Conservation (phyloP, 768 basidiomycete species). For the Scleroderma citrinum region DNA sequence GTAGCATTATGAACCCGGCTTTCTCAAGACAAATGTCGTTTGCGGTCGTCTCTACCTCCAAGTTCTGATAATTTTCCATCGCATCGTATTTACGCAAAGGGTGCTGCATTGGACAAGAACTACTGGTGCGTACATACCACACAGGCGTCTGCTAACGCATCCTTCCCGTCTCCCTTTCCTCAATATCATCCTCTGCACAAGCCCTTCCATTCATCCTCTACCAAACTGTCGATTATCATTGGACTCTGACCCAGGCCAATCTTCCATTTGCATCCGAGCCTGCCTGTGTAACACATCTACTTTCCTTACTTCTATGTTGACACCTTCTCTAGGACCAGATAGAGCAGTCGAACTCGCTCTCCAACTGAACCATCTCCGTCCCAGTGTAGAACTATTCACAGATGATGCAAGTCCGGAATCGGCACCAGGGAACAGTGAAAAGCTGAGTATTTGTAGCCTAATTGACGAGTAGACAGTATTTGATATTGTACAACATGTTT, state of each 20-base stretch:
- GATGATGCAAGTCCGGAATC: slow-evolving; percentile 10
- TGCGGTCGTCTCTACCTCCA: slow-evolving; percentile 25
- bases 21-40: too few species aligned
- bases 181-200: slow-evolving; percentile 16
- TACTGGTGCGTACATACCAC: slow-evolving; percentile 95
- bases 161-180: too few species aligned
- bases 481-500: slow-evolving; percentile 54
- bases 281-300: too few species aligned
- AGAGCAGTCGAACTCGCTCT: slow-evolving; percentile 68
- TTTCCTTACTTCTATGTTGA: too few species aligned
- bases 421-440: slow-evolving; percentile 26
- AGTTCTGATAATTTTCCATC: slow-evolving; percentile 1
- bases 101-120: slow-evolving; percentile 96
- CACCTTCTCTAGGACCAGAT: slow-evolving; percentile 12
- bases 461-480: slow-evolving; percentile 24
- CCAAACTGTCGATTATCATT: slow-evolving; percentile 17
- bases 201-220: slow-evolving; percentile 14
- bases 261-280: too few species aligned
- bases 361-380: slow-evolving; percentile 59
- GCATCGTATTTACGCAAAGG: slow-evolving; percentile 95
- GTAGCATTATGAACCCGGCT: too few species aligned
- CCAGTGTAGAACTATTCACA: slow-evolving; percentile 16
- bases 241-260: slow-evolving; percentile 8
- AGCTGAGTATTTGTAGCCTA: slow-evolving; percentile 65
- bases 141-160: slow-evolving; percentile 92